Percentiles rank a stretch among this genome's conserved stretches.
These are phyloP conservation scores for Aspergillus sojae DNA, from an alignment of 2,329 filamentous ascomycete genomes.

Conservation along the genomic window DNA sequence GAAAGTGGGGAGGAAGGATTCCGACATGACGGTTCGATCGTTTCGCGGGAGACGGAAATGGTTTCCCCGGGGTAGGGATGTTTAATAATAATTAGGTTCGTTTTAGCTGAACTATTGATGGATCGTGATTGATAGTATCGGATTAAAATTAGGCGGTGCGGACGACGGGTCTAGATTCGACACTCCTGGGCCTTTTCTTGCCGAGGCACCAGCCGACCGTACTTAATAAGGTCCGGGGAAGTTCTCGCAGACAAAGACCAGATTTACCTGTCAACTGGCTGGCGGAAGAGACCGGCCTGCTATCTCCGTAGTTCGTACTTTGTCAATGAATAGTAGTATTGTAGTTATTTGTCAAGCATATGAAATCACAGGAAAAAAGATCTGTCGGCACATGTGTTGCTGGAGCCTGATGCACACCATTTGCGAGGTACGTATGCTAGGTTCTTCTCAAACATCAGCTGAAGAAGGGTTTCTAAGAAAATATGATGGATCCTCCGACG, in stretches of 20 bases:
- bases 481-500: background rate
- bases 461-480: background rate
- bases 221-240: background rate
- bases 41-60: slow-evolving; percentile 1
- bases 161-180: background rate
- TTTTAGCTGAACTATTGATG: slow-evolving; percentile 8
- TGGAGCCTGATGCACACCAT: background rate
- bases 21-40: slow-evolving; percentile 22
- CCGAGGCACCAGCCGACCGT: background rate
- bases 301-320: background rate
- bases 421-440: background rate
- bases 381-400: background rate
- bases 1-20: slow-evolving; percentile 13
- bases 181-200: background rate
- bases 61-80: background rate
- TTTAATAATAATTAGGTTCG: slow-evolving; percentile 3
- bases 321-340: background rate
- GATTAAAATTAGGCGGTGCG: background rate
- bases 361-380: background rate
- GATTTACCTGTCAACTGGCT: background rate
- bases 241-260: background rate
- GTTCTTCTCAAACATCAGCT: background rate
- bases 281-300: background rate
- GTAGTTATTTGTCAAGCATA: background rate
- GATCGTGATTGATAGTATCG: slow-evolving; percentile 8